These are phyloP conservation scores for Suillus sp. DNA, from an alignment of 768 basidiomycete species.

Conservation along the genomic window DNA sequence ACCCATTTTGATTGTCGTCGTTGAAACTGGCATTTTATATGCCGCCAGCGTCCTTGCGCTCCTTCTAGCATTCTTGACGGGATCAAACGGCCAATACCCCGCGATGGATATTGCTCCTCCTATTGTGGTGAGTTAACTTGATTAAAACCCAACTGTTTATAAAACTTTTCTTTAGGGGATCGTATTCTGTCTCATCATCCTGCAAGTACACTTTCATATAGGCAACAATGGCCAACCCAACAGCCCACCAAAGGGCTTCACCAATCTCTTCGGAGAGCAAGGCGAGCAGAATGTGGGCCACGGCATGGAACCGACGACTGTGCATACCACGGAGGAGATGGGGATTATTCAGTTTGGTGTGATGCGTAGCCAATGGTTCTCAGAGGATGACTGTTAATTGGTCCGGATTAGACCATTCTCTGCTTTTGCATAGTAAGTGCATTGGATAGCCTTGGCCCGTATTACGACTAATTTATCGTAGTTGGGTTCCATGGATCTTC, in stretches of 20 bases:
- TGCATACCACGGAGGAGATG: neutral
- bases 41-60: neutral
- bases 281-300: neutral
- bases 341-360: neutral
- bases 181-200: constrained; percentile 1
- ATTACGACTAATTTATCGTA: neutral
- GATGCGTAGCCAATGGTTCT: neutral
- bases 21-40: neutral
- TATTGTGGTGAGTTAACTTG: neutral
- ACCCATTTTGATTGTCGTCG: neutral
- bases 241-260: neutral
- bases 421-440: neutral
- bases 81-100: neutral
- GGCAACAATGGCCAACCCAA: neutral
- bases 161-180: neutral
- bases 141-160: neutral
- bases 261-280: neutral
- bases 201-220: neutral
- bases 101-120: neutral
- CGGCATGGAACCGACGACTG: neutral
- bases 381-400: neutral
- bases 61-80: neutral
- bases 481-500: neutral
- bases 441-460: neutral
- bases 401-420: neutral